Conservation (phyloP, 257 asterid species). For the Solanum dulcamara region DNA sequence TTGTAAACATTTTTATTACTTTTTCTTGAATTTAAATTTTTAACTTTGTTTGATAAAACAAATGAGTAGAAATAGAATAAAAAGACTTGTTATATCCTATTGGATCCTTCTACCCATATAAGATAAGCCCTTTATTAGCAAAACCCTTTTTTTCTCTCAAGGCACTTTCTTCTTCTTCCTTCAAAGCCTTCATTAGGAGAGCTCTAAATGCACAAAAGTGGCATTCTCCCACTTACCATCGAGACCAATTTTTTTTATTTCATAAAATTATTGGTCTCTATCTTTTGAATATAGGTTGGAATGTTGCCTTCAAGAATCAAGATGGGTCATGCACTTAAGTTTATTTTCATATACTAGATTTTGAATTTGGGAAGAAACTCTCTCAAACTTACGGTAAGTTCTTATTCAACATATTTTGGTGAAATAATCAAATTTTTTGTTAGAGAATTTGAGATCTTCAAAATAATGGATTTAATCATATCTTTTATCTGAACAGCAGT, state of each 20-base stretch:
- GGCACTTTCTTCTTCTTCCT: neutral
- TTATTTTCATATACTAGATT: neutral
- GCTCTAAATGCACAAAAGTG: neutral
- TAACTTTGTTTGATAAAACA: neutral
- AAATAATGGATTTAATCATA: neutral
- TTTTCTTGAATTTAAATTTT: neutral
- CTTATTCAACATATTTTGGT: neutral
- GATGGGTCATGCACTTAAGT: neutral
- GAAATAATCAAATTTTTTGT: neutral
- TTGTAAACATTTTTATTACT: neutral
- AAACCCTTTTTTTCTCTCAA: neutral
- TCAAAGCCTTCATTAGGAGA: neutral
- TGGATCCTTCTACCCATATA: neutral
- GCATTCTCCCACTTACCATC: neutral
- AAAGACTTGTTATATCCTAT: neutral
- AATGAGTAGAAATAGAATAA: neutral
- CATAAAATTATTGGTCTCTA: neutral
- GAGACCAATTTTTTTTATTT: neutral
- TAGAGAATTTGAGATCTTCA: neutral
- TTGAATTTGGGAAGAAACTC: too few relatives aligned
- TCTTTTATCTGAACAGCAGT: neutral
- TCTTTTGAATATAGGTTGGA: too few relatives aligned
- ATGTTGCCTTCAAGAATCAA: neutral
- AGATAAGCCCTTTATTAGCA: neutral
- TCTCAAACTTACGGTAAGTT: neutral